Conservation (phyloP, 805 yeast genomes). For the Ogataea polymorpha region DNA sequence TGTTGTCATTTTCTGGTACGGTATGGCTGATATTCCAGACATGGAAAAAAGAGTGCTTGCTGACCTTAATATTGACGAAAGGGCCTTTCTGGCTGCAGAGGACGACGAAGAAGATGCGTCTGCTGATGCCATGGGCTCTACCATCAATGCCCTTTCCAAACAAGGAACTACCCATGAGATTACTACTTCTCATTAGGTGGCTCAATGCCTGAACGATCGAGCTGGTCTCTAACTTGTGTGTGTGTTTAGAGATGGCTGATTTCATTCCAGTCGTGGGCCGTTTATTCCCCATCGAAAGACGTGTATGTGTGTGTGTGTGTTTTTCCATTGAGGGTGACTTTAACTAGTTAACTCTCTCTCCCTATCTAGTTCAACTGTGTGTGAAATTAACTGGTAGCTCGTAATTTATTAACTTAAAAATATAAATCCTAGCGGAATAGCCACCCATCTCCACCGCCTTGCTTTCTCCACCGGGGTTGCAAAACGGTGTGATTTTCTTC, state of each 20-base stretch:
- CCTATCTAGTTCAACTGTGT: slow-evolving; percentile 9
- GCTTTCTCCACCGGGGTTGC: slow-evolving; percentile 61
- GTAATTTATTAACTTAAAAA: slow-evolving; percentile 1
- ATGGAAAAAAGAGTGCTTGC: slow-evolving; percentile 61
- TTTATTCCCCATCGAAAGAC: slow-evolving; percentile 8
- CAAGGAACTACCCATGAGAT: background rate
- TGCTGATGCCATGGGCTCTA: background rate
- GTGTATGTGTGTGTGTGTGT: slow-evolving; percentile 17
- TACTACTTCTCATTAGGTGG: background rate
- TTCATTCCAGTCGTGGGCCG: background rate
- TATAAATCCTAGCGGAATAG: slow-evolving; percentile 49
- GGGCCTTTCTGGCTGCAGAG: slow-evolving; percentile 34
- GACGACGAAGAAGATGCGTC: slow-evolving; percentile 21
- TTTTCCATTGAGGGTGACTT: slow-evolving; percentile 18
- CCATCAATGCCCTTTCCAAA: background rate
- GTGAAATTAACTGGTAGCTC: background rate
- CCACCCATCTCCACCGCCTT: slow-evolving; percentile 69
- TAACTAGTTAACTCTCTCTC: slow-evolving; percentile 18
- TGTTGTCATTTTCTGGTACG: slow-evolving; percentile 73
- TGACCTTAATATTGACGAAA: slow-evolving; percentile 49
- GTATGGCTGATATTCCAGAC: slow-evolving; percentile 76
- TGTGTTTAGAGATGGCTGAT: slow-evolving; percentile 5
- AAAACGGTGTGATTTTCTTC: slow-evolving; percentile 64
- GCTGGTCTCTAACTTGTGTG: slow-evolving; percentile 4
- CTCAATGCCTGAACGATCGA: background rate